A percentile compares a stretch with the other conserved stretches of the same genome.
Evolutionary conservation across 371 early-diverging fungal genomes (phyloP).

Genomic region (Zychaea mexicana): DNA sequence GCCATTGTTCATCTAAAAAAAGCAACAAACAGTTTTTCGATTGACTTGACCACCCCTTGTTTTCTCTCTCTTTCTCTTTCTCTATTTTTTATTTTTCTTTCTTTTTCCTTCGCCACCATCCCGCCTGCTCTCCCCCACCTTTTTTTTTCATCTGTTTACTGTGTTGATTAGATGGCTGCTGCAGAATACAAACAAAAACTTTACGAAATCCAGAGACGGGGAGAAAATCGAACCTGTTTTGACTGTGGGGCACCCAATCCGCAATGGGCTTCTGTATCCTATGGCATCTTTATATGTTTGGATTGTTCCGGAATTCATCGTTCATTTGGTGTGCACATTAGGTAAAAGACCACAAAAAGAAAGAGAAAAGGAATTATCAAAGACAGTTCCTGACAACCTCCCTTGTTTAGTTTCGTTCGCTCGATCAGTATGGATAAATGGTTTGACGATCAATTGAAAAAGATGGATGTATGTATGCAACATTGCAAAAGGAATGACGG

Average conservation of each 20-base stretch:
- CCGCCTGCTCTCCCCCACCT: background rate
- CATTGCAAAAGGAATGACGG: no score
- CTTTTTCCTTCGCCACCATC: background rate
- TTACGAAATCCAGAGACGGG: slow-evolving; percentile 71
- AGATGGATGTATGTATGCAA: slow-evolving; percentile 74
- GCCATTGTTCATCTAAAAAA: no score
- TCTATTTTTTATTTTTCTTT: no score
- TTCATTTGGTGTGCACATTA: slow-evolving; percentile 93
- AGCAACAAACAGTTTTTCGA: no score
- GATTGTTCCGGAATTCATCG: slow-evolving; percentile 95
- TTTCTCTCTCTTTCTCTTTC: no score
- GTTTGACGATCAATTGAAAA: slow-evolving; percentile 91
- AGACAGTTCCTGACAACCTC: no score
- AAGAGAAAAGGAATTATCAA: no score
- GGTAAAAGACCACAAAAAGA: no score
- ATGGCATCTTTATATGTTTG: slow-evolving; percentile 97
- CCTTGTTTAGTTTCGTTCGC: slow-evolving; percentile 82
- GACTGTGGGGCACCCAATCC: slow-evolving; percentile 87
- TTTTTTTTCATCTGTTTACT: background rate
- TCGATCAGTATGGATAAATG: slow-evolving; percentile 99
- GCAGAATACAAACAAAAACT: slow-evolving; percentile 69
- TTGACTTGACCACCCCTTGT: no score
- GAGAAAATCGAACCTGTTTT: slow-evolving; percentile 77
- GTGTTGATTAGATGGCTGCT: slow-evolving; percentile 25
- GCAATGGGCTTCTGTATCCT: slow-evolving; percentile 94